A percentile compares a stretch with the other conserved stretches of the same genome.
Conservation (phyloP, 768 basidiomycete genomes). For the Panaeolus papilionaceus region DNA sequence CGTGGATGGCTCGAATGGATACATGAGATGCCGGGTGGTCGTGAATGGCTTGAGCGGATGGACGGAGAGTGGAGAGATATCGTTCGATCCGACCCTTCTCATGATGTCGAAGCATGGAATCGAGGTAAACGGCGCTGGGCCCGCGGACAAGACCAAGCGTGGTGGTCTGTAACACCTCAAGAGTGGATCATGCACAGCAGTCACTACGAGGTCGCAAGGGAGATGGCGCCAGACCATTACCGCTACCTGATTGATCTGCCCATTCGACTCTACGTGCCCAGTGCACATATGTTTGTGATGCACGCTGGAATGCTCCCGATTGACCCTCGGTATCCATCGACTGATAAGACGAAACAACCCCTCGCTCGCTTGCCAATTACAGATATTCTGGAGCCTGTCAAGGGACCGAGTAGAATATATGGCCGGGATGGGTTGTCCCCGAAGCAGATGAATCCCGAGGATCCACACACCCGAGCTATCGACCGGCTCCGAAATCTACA, state of each 20-base stretch:
- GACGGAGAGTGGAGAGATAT: conserved; percentile 50
- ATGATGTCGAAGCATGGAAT: conserved; percentile 28
- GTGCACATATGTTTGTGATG: conserved; percentile 76
- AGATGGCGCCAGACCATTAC: conserved; percentile 65
- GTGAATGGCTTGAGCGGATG: conserved; percentile 60
- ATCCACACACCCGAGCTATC: neutral
- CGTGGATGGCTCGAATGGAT: conserved; percentile 88
- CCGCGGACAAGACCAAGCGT: conserved; percentile 36
- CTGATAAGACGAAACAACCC: conserved; percentile 64
- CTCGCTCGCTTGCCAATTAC: conserved; percentile 65
- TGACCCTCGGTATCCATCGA: conserved; percentile 59
- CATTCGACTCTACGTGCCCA: conserved; percentile 74
- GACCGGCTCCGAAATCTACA: conserved; percentile 58
- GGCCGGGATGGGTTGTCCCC: neutral
- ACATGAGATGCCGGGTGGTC: conserved; percentile 45
- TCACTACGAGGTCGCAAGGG: conserved; percentile 78
- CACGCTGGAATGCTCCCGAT: conserved; percentile 85
- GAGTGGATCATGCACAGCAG: conserved; percentile 78
- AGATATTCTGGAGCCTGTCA: conserved; percentile 14
- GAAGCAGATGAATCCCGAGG: neutral
- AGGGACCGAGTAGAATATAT: conserved; percentile 2
- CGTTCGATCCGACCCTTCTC: conserved; percentile 20
- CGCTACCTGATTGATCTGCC: conserved; percentile 77
- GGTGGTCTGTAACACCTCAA: conserved; percentile 60
- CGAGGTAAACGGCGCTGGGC: conserved; percentile 24